A percentile compares a stretch with the other conserved stretches of the same genome.
These are phyloP conservation scores for Albifimbria verrucaria DNA, from an alignment of 2,329 filamentous ascomycete genomes.

Conservation along the genomic window DNA sequence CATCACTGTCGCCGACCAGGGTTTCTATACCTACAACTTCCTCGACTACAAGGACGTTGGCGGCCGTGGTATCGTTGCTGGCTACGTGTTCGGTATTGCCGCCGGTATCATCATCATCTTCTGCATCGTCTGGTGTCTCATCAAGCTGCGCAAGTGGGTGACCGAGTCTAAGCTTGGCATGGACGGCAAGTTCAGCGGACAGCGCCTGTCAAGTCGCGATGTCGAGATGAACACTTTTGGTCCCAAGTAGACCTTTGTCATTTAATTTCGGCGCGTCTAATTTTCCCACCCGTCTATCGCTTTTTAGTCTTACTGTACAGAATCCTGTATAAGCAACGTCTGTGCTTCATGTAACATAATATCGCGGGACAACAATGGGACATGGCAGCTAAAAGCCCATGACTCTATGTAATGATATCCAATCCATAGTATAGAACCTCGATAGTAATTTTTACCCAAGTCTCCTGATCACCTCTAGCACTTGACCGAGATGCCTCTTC, in stretches of 20 bases:
- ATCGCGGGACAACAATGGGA: not conserved
- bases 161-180: conserved; percentile 44
- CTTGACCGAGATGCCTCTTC: conserved; percentile 78
- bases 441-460: too few relatives aligned
- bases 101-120: conserved; percentile 52
- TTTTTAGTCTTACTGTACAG: not conserved
- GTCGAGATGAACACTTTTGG: conserved; percentile 22
- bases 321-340: not conserved
- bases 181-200: conserved; percentile 37
- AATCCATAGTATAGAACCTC: not conserved
- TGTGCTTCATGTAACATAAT: not conserved
- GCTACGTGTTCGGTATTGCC: conserved; percentile 60
- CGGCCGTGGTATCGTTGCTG: conserved; percentile 50
- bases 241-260: conserved; percentile 16
- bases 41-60: conserved; percentile 61
- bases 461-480: conserved; percentile 52
- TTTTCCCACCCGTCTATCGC: conserved; percentile 8
- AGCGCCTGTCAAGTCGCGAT: conserved; percentile 17
- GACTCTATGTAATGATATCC: not conserved
- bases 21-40: conserved; percentile 76
- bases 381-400: not conserved
- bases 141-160: conserved; percentile 48
- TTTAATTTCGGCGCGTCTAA: conserved; percentile 14
- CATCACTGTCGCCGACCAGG: conserved; percentile 64
- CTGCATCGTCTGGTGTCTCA: conserved; percentile 43